phyloP scores from a whole-genome alignment of 1,284 basidiomycete genomes.

The Ceratobasidium sp. region DNA sequence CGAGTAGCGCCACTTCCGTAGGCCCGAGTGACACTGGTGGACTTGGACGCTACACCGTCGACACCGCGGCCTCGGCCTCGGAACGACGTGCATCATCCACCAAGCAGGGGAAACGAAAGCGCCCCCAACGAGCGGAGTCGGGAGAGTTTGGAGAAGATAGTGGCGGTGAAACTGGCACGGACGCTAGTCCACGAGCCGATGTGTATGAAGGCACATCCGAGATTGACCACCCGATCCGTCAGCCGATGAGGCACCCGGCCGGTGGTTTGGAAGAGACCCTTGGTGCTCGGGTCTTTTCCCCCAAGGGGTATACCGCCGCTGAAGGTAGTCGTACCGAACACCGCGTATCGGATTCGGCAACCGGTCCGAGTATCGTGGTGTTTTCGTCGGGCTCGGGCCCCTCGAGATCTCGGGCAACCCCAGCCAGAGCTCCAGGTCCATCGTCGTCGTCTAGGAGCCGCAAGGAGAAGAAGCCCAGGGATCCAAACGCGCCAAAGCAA shows the following conservation, averaged over 20 bases:
- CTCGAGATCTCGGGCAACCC: conserved; percentile 2
- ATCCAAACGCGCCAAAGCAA: conserved; percentile 94
- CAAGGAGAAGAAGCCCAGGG: conserved; percentile 55
- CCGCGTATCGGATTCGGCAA: not conserved
- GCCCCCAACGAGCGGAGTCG: not conserved
- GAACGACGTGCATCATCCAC: not conserved
- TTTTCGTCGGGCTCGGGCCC: conserved; percentile 15
- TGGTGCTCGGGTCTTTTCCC: conserved; percentile 1
- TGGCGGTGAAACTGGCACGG: not conserved
- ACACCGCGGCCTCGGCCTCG: not conserved
- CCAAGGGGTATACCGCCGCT: not conserved
- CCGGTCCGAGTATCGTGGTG: conserved; percentile 30
- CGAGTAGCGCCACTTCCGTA: conserved; percentile 22
- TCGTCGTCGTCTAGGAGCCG: not conserved
- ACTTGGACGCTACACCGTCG: not conserved
- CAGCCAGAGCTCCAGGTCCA: not conserved
- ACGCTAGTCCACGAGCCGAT: conserved; percentile 5
- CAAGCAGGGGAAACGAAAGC: conserved; percentile 21
- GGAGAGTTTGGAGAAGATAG: conserved; percentile 14
- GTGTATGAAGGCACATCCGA: conserved; percentile 8
- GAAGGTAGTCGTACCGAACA: conserved; percentile 1
- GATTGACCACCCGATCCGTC: not conserved
- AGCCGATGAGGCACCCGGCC: not conserved
- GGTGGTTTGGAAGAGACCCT: not conserved
- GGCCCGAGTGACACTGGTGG: conserved; percentile 1